Conservation (phyloP, 768 basidiomycete genomes). For the Serpula lacrymans region DNA sequence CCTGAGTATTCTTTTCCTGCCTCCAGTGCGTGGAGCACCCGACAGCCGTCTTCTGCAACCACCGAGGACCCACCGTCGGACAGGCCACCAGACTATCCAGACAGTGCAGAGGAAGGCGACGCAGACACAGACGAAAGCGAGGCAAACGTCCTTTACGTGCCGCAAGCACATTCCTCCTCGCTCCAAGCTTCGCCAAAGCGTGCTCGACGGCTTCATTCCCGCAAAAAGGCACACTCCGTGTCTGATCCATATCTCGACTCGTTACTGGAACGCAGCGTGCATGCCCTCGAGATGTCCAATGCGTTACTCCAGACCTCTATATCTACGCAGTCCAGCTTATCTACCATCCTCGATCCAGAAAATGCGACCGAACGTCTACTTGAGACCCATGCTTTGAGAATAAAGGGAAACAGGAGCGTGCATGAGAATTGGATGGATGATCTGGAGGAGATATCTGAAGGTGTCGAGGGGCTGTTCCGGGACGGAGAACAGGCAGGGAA, state of each 20-base stretch:
- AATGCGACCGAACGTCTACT: conserved; percentile 41
- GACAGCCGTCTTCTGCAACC: conserved; percentile 16
- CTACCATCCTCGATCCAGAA: conserved; percentile 47
- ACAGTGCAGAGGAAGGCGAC: conserved; percentile 76
- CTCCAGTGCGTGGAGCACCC: conserved; percentile 15
- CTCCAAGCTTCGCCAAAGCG: conserved; percentile 34
- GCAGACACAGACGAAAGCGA: conserved; percentile 48
- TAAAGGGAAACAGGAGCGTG: conserved; percentile 40
- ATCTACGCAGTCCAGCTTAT: conserved; percentile 59
- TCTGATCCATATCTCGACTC: conserved; percentile 67
- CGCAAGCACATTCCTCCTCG: conserved; percentile 25
- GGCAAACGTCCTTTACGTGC: conserved; percentile 19
- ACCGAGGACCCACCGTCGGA: conserved; percentile 41
- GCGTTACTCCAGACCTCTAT: conserved; percentile 73
- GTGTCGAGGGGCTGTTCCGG: conserved; percentile 58
- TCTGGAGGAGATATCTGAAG: conserved; percentile 59
- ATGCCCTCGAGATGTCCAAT: conserved; percentile 85
- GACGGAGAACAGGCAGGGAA: conserved; percentile 12
- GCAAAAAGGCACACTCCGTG: conserved; percentile 23
- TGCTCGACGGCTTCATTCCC: conserved; percentile 24
- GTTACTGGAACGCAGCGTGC: conserved; percentile 77
- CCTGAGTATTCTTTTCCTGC: conserved; percentile 57
- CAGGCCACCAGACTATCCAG: conserved; percentile 71
- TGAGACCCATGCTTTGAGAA: conserved; percentile 49
- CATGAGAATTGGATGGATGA: conserved; percentile 65